Base-by-base conservation (phyloP, 2,329 filamentous ascomycete genomes). In the Geoglossum cookeanum region DNA sequence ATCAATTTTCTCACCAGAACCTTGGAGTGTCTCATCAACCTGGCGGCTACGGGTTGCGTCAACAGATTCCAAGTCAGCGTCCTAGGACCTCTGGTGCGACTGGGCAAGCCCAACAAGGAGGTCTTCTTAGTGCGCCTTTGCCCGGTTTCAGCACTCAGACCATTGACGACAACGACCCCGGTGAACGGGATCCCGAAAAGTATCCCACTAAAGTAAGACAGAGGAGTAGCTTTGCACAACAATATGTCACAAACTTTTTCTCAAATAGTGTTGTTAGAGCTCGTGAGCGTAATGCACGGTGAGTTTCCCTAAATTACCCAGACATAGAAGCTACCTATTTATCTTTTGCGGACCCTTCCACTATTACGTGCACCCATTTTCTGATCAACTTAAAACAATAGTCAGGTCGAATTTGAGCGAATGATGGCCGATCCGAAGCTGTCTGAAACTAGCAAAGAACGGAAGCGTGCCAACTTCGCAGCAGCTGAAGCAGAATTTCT, bases 241-340 rank as follows among this genome's bases (percentile, higher is more conserved):
- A 58, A 27, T 55, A 30, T 39, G 49, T 53, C 9, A 55, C 47
- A 29, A 55, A 44, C 39, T 97, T 97, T 75, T 98, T 97, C 80
- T 94, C 94, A 72, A 91, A 98, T 71, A 97, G 91, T 68, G 94
- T 98, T 58, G 91, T 95, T 75, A 82, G 92, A 64, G 92, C 92
- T 55, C 81, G 91, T 63, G 92, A 97, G 72, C 83, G 92, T 59
- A 98, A 98, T 70, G 83, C 94, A 70, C 85, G 90, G 90, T 94
- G 73, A 64, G 78, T 68, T 42, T 35, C 4, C 8, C 13, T 62
- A 49, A 30, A 47, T 47, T 62, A 58, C 35, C 22, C 29, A 11
- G 59, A 61, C 65, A 95, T 91, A 74, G 90, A 94, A 45, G 29
- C 32, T 17, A 29, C 17, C 7, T 22, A 13, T 44, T n/a, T 45